Base-by-base conservation (phyloP, 768 basidiomycete species). In the Termitomyces sp. region DNA sequence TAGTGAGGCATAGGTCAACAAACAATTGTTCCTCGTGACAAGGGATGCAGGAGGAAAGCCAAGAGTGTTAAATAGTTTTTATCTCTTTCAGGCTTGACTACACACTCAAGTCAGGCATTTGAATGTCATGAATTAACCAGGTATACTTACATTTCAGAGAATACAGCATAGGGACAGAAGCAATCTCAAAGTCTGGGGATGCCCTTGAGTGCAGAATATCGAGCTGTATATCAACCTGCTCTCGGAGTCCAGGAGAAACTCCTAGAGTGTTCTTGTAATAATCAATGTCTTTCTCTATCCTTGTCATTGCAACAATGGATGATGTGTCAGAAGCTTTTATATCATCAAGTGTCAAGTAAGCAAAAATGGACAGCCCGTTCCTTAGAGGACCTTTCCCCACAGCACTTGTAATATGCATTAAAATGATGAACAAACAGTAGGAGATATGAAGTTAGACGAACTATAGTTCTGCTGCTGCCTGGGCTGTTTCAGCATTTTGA, bases 1-100 rank as follows among this genome's bases (percentile, higher is more conserved):
- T 14, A 21, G 34, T 10, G 5, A 44, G 19, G 6, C 17, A 48
- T 19, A 19, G 52, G 17, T 17, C 11, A 34, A 25, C 76, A 42
- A 50, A 79, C 79, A 54, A 83, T 76, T 0, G 76, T 72, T 1
- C 82, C 81, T 12, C 80, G 67, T 9, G 77, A 79, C 59, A 80
- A 73, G 2, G 71, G 70, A 48, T 82, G 76, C 52, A 78, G 77
- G 19, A 72, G 60, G 1, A 70, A 67, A 7, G 61, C 63, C 5
- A 69, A 46, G 17, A 81, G 40, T 0, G 76, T 73, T 25, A 77
- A 44, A 60, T 82, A 82, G 19, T 64, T 70, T 61, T 77, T 78
- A 1, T 73, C 75, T 0, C 70, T 59, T 55, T 68, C 70, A 0
- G 74, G 72, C 0, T 67, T 63, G 35, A 70, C 74, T 75, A 37